A percentile compares a stretch with the other conserved stretches of the same genome.
Conservation (phyloP, 2,329 filamentous ascomycete genomes). For the Zymoseptoria tritici region DNA sequence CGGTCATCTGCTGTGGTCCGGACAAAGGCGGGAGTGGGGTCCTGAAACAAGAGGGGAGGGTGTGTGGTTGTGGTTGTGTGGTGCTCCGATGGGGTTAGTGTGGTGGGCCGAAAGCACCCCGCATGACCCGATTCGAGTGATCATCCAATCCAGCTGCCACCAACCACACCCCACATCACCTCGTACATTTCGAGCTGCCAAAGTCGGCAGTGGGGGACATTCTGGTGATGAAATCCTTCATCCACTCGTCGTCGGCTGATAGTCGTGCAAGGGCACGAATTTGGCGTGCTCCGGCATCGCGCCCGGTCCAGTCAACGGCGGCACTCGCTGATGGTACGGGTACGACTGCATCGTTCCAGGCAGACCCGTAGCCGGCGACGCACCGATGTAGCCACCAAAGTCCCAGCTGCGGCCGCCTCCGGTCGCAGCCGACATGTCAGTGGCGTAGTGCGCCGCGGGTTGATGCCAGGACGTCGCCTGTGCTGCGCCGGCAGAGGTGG, state of each 20-base stretch:
- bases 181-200: background rate
- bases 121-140: slow-evolving; percentile 2
- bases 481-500: slow-evolving; percentile 20
- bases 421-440: slow-evolving; percentile 22
- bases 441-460: slow-evolving; percentile 26
- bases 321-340: slow-evolving; percentile 22
- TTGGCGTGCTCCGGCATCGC: slow-evolving; percentile 23
- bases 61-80: slow-evolving; percentile 16
- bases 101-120: background rate
- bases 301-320: slow-evolving; percentile 23
- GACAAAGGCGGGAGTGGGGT: slow-evolving; percentile 17
- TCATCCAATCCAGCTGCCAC: background rate
- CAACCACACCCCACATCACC: background rate
- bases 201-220: slow-evolving; percentile 4
- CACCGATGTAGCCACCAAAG: slow-evolving; percentile 22
- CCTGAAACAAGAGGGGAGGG: slow-evolving; percentile 7
- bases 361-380: slow-evolving; percentile 25
- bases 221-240: slow-evolving; percentile 16
- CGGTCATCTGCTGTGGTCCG: slow-evolving; percentile 13
- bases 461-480: slow-evolving; percentile 29
- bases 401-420: slow-evolving; percentile 24
- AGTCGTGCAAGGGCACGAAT: slow-evolving; percentile 30
- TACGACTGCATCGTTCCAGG: slow-evolving; percentile 25
- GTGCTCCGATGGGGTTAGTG: slow-evolving; percentile 8
- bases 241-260: slow-evolving; percentile 24